Evolutionary conservation across 352 stramenopile species (phyloP).

Genomic region (Globisporangium okanoganense): DNA sequence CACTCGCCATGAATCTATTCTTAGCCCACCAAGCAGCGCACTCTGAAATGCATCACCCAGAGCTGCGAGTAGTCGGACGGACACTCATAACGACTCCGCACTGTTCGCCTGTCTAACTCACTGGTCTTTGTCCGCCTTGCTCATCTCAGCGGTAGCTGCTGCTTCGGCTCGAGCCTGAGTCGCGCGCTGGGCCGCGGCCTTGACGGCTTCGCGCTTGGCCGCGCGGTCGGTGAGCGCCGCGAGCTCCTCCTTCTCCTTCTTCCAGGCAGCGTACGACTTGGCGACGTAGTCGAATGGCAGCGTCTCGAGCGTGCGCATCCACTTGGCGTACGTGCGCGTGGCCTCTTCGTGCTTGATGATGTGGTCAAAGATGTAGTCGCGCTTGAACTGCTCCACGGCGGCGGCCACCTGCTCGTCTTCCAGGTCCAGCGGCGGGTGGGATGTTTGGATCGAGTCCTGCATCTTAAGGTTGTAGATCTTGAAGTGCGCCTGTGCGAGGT

Average conservation of each 20-base stretch:
- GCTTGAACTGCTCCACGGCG: conserved; percentile 76
- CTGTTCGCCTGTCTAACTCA: not conserved
- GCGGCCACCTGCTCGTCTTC: conserved; percentile 43
- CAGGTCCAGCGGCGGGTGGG: conserved; percentile 64
- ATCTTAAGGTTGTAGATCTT: conserved; percentile 85
- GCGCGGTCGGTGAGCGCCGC: conserved; percentile 31
- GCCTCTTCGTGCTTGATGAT: conserved; percentile 79
- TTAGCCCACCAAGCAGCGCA: not conserved
- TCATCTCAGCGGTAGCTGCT: not conserved
- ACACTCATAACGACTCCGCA: not conserved
- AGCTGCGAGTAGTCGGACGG: too few relatives aligned
- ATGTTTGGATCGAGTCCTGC: conserved; percentile 56
- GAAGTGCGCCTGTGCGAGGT: conserved; percentile 83
- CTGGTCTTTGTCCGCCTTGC: conserved; percentile 1
- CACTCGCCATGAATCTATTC: too few relatives aligned
- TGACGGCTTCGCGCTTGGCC: conserved; percentile 38
- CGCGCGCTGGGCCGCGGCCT: conserved; percentile 18
- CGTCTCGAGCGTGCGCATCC: conserved; percentile 63
- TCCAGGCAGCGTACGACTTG: conserved; percentile 63
- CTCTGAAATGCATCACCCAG: not conserved
- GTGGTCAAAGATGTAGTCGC: conserved; percentile 70
- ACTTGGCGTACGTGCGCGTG: conserved; percentile 79
- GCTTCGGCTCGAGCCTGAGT: not conserved
- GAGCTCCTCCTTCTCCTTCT: conserved; percentile 70
- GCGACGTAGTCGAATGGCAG: conserved; percentile 70